Conservation (phyloP, 805 yeast species). For the Yarrowia sp. region DNA sequence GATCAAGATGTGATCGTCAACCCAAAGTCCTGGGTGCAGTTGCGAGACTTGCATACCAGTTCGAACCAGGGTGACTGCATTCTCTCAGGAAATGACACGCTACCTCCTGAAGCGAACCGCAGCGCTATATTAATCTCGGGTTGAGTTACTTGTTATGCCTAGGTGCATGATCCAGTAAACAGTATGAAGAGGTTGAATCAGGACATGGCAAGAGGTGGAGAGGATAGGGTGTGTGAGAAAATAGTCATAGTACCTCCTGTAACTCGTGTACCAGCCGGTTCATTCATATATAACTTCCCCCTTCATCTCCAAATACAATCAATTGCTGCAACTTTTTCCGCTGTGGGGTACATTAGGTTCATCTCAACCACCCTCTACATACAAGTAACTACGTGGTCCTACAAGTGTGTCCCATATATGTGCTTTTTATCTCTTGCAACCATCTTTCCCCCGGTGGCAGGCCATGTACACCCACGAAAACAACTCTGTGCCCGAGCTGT, state of each 20-base stretch:
- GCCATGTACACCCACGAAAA: conserved; percentile 38
- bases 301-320: background rate
- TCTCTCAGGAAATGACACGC: background rate
- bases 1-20: conserved; percentile 1
- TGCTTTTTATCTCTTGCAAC: conserved; percentile 27
- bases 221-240: too few species aligned
- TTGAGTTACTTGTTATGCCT: conserved; percentile 27
- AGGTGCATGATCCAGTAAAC: conserved; percentile 16
- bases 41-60: background rate
- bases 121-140: conserved; percentile 33
- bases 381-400: conserved; percentile 28
- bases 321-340: conserved; percentile 34
- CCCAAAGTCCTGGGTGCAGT: background rate
- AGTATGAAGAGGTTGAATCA: too few species aligned
- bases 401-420: conserved; percentile 13
- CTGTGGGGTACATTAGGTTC: conserved; percentile 39
- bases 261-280: too few species aligned
- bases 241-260: too few species aligned
- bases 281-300: too few species aligned
- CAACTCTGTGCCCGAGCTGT: conserved; percentile 36
- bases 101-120: conserved; percentile 12
- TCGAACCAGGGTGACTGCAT: conserved; percentile 3
- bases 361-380: conserved; percentile 32
- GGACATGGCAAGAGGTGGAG: too few species aligned
- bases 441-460: conserved; percentile 9